Base-by-base conservation (phyloP, 2,329 filamentous ascomycete genomes). In the Epichloe uncinata region DNA sequence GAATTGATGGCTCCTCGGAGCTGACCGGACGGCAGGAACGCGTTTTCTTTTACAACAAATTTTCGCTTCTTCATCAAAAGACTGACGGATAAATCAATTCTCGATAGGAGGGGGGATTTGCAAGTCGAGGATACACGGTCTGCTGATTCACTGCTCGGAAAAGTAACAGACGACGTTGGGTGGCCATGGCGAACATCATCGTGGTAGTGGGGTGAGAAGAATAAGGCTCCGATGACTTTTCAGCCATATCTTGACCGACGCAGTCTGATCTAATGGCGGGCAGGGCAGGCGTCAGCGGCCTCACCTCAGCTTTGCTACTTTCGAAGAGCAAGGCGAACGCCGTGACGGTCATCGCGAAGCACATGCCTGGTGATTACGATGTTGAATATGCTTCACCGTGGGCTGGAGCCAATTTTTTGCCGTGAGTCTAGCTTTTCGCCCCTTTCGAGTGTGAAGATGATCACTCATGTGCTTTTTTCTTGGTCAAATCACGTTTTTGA, bases 341-440 rank as follows among this genome's bases (percentile, higher is more conserved):
- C 16, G 63, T 94, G 55, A 89, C 85, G 0, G 72, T 94, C 36
- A 72, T 88, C 34, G 84, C 87, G 5, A 94, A 91, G 61, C 85
- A 95, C 63, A 93, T 95, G 84, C 90, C 90, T 0, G 90, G 90
- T 36, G 90, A 96, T 69, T 93, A 91, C 66, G 85, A 91, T 56
- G 84, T 90, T 57, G 85, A 94, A 71, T 96, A 95, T 64, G 83
- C 87, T 0, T 94, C 87, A 5, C 88, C 87, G 1, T 94, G 87
- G 85, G 88, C 88, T 3, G 88, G 88, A 13, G 88, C 87, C 54
- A 91, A 93, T 61, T 82, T 81, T 60, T 65, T 84, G 52, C 87
- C 85, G 82, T 86, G 59, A 54, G 81, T 72, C 22, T 49, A 1
- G 5, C 16, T n/a, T 12, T 13, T 34, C 7, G 18, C 18, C 40